Conservation (phyloP, 139 green algal species). For the Bryopsis sp. region DNA sequence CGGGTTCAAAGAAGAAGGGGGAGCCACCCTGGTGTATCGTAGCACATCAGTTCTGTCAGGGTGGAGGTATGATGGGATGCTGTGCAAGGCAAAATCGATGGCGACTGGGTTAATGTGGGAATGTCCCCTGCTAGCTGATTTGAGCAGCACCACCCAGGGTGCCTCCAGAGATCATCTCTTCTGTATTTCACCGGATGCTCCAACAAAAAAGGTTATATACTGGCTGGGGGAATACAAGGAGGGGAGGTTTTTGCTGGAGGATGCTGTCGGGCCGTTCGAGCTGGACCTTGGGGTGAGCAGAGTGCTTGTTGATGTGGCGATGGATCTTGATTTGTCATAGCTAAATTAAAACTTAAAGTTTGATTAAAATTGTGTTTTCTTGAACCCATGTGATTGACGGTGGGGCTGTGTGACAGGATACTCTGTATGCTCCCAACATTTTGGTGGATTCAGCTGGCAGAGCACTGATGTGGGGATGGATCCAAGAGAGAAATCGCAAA, state of each 20-base stretch:
- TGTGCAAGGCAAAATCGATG: not conserved
- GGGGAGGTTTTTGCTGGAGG: constrained; percentile 27
- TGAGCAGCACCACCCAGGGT: no score
- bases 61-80: not conserved
- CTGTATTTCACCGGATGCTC: constrained; percentile 44
- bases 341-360: no score
- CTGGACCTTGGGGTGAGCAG: constrained; percentile 53
- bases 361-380: no score
- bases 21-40: constrained; percentile 39
- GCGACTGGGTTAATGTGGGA: constrained; percentile 37
- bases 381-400: no score
- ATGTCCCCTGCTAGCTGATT: constrained; percentile 41
- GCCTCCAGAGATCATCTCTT: no score
- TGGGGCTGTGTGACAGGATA: no score
- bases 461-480: constrained; percentile 73
- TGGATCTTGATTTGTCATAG: no score
- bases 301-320: no score
- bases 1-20: constrained; percentile 54
- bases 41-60: constrained; percentile 6
- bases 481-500: constrained; percentile 70
- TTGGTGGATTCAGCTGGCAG: constrained; percentile 22
- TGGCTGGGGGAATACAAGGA: constrained; percentile 33
- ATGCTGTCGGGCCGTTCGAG: constrained; percentile 30
- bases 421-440: constrained; percentile 55
- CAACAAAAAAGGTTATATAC: constrained; percentile 49